Conservation (phyloP, 1,139 yeast genomes). For the Saccharomyces uvarum region DNA sequence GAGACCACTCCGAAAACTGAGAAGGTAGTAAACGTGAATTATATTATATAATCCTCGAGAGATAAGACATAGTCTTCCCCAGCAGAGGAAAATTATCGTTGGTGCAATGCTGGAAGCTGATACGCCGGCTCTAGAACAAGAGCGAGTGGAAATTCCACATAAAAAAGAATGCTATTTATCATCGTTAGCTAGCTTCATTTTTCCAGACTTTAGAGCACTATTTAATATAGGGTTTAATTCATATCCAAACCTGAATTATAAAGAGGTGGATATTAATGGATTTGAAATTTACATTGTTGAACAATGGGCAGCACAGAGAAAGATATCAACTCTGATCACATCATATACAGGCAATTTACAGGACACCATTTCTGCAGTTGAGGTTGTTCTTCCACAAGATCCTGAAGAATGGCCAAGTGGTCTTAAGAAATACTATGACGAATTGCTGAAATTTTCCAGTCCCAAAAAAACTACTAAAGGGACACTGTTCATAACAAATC, state of each 20-base stretch:
- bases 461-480: slow-evolving; percentile 49
- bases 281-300: slow-evolving; percentile 87
- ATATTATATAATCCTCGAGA: neutral
- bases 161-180: neutral
- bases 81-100: neutral
- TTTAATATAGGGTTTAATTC: slow-evolving; percentile 37
- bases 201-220: slow-evolving; percentile 49
- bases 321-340: slow-evolving; percentile 59
- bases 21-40: neutral
- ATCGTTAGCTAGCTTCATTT: slow-evolving; percentile 44
- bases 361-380: slow-evolving; percentile 54
- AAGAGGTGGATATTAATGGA: slow-evolving; percentile 49
- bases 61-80: neutral
- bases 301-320: slow-evolving; percentile 81
- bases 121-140: neutral
- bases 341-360: slow-evolving; percentile 76
- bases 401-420: slow-evolving; percentile 48
- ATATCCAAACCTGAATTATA: slow-evolving; percentile 35
- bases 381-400: slow-evolving; percentile 52
- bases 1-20: neutral
- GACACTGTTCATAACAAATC: slow-evolving; percentile 69
- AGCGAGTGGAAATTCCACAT: neutral
- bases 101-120: neutral
- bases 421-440: slow-evolving; percentile 56
- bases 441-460: slow-evolving; percentile 49